Percentiles rank a stretch among this genome's conserved stretches.
These are phyloP conservation scores for Carex kokanica DNA, from an alignment of 176 grass and related monocot species.

Conservation along the genomic window DNA sequence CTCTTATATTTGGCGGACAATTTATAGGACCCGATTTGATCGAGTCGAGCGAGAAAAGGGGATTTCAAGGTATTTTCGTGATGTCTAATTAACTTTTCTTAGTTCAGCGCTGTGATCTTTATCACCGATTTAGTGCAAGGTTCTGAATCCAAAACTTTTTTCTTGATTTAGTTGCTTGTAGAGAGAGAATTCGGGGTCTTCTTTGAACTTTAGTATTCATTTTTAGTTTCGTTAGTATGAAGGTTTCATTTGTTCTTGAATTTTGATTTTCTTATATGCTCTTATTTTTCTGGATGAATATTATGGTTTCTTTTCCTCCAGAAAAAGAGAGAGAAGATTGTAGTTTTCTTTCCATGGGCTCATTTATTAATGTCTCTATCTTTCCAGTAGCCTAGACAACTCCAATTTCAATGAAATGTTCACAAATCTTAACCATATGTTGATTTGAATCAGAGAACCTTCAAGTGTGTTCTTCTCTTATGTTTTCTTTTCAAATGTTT, in stretches of 20 bases:
- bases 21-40: conserved; percentile 6
- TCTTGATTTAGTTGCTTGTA: neutral
- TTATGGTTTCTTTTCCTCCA: neutral
- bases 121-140: neutral
- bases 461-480: neutral
- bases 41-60: neutral
- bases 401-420: neutral
- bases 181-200: neutral
- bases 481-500: neutral
- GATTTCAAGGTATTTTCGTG: neutral
- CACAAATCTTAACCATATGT: neutral
- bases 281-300: neutral
- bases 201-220: neutral
- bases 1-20: neutral
- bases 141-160: neutral
- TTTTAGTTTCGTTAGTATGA: neutral
- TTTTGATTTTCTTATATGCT: neutral
- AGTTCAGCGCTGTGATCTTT: neutral
- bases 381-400: neutral
- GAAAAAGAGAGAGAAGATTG: neutral
- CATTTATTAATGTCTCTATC: neutral
- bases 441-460: neutral
- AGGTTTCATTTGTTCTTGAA: neutral
- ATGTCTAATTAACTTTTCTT: neutral
- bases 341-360: neutral